phyloP scores from a whole-genome alignment of 768 basidiomycete species.

The Botryobasidium botryosum region DNA sequence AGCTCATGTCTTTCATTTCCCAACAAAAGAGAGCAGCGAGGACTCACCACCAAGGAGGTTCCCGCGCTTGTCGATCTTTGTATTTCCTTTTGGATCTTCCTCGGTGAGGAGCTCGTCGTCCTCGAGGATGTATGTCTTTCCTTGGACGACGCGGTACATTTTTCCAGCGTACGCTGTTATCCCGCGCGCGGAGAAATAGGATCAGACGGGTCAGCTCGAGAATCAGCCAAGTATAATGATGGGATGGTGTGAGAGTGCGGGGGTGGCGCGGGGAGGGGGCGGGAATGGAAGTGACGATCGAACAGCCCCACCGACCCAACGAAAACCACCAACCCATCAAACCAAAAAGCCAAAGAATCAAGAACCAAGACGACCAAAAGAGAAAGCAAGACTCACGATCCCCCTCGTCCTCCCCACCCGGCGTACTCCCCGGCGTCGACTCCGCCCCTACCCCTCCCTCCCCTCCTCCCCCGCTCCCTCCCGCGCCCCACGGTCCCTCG shows the following conservation, averaged over 20 bases:
- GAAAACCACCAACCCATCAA: slow-evolving; percentile 9
- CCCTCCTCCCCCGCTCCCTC: slow-evolving; percentile 1
- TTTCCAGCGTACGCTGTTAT: too few relatives aligned
- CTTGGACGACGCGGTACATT: slow-evolving; percentile 32
- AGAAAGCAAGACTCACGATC: slow-evolving; percentile 5
- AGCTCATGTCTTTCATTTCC: too few relatives aligned
- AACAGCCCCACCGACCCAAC: neutral
- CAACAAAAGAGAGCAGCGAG: too few relatives aligned
- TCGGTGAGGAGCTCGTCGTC: slow-evolving; percentile 80
- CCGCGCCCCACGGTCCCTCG: neutral
- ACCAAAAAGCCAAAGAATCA: neutral
- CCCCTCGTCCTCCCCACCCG: slow-evolving; percentile 6
- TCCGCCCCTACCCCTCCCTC: slow-evolving; percentile 3
- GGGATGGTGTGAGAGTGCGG: too few relatives aligned
- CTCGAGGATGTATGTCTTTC: slow-evolving; percentile 58
- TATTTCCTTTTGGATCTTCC: slow-evolving; percentile 72
- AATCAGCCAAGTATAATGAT: too few relatives aligned
- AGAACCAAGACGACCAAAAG: neutral
- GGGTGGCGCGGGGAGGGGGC: too few relatives aligned
- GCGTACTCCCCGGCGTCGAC: neutral
- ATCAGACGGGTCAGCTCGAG: slow-evolving; percentile 11
- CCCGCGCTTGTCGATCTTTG: slow-evolving; percentile 78
- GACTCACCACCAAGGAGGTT: slow-evolving; percentile 69
- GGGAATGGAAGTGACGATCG: neutral
- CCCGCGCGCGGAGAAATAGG: too few relatives aligned